These are phyloP conservation scores for Fragilaria crotonensis DNA, from an alignment of 108 stramenopile species.

Conservation along the genomic window DNA sequence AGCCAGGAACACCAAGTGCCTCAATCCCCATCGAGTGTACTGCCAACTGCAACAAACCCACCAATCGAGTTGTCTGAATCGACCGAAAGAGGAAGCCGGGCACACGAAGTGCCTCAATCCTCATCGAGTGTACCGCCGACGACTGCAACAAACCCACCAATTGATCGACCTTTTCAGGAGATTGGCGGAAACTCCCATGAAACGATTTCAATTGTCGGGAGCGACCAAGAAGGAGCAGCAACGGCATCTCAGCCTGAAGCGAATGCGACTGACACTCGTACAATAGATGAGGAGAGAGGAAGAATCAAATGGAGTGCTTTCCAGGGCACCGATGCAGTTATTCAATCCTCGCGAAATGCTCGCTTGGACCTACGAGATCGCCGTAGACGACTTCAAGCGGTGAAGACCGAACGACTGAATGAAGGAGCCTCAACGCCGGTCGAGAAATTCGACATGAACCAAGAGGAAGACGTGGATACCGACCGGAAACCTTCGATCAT, in stretches of 20 bases:
- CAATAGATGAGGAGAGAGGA: too few relatives aligned
- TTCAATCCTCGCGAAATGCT: slow-evolving; percentile 19
- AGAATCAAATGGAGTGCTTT: slow-evolving; percentile 31
- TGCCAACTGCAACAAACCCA: neutral
- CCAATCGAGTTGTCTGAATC: neutral
- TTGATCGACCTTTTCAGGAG: neutral
- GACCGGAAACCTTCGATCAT: slow-evolving; percentile 11
- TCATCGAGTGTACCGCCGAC: neutral
- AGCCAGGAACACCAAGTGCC: neutral
- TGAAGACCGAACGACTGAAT: neutral
- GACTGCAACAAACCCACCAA: neutral
- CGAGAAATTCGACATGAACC: slow-evolving; percentile 5
- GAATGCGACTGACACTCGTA: too few relatives aligned
- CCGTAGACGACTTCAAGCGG: neutral
- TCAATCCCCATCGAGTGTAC: neutral
- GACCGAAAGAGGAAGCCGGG: neutral
- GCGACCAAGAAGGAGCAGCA: neutral
- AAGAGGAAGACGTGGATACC: neutral
- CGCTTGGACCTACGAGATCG: neutral
- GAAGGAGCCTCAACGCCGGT: neutral
- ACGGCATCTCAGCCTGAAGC: neutral
- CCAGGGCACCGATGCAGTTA: slow-evolving; percentile 26
- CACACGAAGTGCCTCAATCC: too few relatives aligned
- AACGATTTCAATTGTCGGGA: too few relatives aligned
- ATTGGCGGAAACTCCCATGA: too few relatives aligned